phyloP scores from a whole-genome alignment of 768 basidiomycete genomes.

The Daedalea quercina region DNA sequence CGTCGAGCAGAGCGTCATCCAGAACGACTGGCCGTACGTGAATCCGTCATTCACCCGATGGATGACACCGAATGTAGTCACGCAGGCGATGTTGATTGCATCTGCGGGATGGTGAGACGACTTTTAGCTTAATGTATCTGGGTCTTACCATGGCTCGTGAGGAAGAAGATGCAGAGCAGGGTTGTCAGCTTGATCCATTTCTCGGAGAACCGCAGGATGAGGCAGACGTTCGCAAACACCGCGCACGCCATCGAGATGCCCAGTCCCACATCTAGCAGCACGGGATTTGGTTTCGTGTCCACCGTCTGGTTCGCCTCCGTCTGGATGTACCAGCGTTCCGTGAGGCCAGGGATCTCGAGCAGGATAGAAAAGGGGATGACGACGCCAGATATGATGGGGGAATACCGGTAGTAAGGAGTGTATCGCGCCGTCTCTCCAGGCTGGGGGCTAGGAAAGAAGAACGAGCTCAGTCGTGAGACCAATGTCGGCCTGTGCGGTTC shows the following conservation, averaged over 20 bases:
- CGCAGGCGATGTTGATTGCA: slow-evolving; percentile 54
- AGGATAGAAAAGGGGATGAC: slow-evolving; percentile 73
- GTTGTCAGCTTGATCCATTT: slow-evolving; percentile 56
- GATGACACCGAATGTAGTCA: slow-evolving; percentile 55
- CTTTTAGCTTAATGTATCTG: background rate
- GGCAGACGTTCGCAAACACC: slow-evolving; percentile 57
- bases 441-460: slow-evolving; percentile 14
- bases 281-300: slow-evolving; percentile 46
- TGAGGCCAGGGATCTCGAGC: slow-evolving; percentile 77
- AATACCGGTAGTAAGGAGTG: slow-evolving; percentile 52
- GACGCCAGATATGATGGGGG: slow-evolving; percentile 63
- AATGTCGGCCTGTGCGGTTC: slow-evolving; percentile 1
- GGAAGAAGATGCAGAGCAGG: slow-evolving; percentile 50
- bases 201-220: slow-evolving; percentile 71
- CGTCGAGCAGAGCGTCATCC: slow-evolving; percentile 76
- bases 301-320: slow-evolving; percentile 40
- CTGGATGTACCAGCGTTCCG: slow-evolving; percentile 66
- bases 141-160: slow-evolving; percentile 63
- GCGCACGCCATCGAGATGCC: slow-evolving; percentile 63
- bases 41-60: slow-evolving; percentile 61
- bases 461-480: slow-evolving; percentile 12
- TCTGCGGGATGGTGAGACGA: slow-evolving; percentile 34
- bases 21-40: slow-evolving; percentile 61
- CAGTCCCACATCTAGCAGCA: slow-evolving; percentile 53
- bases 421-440: slow-evolving; percentile 26